A percentile compares a stretch with the other conserved stretches of the same genome.
These are phyloP conservation scores for Mycosphaerella sp. DNA, from an alignment of 2,329 filamentous ascomycete genomes.

Conservation along the genomic window DNA sequence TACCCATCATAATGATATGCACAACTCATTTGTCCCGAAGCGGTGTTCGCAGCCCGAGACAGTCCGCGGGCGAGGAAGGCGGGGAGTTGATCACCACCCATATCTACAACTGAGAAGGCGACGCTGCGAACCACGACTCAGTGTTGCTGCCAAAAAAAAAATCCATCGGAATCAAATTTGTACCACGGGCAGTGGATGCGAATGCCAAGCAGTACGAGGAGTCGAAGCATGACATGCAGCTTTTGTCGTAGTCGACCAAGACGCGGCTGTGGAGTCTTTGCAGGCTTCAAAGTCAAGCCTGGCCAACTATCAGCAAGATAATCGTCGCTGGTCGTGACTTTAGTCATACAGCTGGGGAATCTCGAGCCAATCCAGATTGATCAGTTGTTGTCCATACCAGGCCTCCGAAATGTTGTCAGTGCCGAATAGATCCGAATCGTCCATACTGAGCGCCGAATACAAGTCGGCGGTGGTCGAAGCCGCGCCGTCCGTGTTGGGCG, in stretches of 20 bases:
- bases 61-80: slow-evolving; percentile 42
- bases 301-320: background rate
- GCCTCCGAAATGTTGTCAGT: slow-evolving; percentile 25
- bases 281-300: background rate
- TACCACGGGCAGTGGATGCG: slow-evolving; percentile 47
- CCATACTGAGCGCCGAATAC: slow-evolving; percentile 16
- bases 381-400: slow-evolving; percentile 26
- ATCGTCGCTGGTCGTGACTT: background rate
- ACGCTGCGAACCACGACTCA: slow-evolving; percentile 12
- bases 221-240: slow-evolving; percentile 14
- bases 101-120: slow-evolving; percentile 56
- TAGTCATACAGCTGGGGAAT: slow-evolving; percentile 16
- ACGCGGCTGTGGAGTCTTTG: slow-evolving; percentile 3
- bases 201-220: slow-evolving; percentile 18
- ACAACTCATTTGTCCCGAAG: too few relatives aligned
- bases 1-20: too few relatives aligned
- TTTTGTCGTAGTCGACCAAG: slow-evolving; percentile 10
- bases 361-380: slow-evolving; percentile 26
- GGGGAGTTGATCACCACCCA: slow-evolving; percentile 69
- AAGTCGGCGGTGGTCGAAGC: slow-evolving; percentile 6
- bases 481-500: background rate
- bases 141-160: slow-evolving; percentile 36
- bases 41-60: too few relatives aligned
- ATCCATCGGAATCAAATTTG: slow-evolving; percentile 50
- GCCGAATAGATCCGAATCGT: slow-evolving; percentile 21